Conservation (phyloP, 257 asterid genomes). For the Solanum pinnatisectum region DNA sequence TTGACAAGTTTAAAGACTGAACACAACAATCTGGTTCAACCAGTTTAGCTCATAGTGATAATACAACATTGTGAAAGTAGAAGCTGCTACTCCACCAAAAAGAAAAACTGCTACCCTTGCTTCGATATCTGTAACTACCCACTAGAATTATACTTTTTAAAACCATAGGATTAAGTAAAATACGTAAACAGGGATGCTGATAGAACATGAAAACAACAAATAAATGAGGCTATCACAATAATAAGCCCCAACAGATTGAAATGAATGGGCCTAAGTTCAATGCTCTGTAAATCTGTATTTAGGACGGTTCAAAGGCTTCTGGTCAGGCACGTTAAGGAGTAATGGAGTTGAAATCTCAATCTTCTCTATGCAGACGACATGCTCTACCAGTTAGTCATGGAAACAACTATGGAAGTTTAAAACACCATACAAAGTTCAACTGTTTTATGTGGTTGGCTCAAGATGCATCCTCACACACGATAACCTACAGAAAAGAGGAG, state of each 20-base stretch:
- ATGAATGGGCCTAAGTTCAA: background rate
- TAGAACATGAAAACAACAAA: background rate
- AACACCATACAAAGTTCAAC: background rate
- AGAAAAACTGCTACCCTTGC: background rate
- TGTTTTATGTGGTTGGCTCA: background rate
- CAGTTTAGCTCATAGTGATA: background rate
- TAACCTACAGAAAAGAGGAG: background rate
- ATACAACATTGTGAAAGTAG: background rate
- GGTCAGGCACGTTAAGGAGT: background rate
- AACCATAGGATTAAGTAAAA: background rate
- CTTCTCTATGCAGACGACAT: background rate
- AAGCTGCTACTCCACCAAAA: background rate
- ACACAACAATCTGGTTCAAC: background rate
- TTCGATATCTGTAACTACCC: background rate
- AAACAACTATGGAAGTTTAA: background rate
- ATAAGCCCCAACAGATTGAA: background rate
- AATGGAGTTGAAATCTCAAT: background rate
- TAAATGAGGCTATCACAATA: background rate
- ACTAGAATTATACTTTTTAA: background rate
- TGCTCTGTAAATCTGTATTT: background rate
- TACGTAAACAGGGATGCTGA: background rate
- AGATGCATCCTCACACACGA: background rate
- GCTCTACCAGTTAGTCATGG: background rate
- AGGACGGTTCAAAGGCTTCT: background rate
- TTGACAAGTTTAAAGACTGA: background rate